phyloP scores from a whole-genome alignment of 208 protist genomes.

The Leishmania mexicana region DNA sequence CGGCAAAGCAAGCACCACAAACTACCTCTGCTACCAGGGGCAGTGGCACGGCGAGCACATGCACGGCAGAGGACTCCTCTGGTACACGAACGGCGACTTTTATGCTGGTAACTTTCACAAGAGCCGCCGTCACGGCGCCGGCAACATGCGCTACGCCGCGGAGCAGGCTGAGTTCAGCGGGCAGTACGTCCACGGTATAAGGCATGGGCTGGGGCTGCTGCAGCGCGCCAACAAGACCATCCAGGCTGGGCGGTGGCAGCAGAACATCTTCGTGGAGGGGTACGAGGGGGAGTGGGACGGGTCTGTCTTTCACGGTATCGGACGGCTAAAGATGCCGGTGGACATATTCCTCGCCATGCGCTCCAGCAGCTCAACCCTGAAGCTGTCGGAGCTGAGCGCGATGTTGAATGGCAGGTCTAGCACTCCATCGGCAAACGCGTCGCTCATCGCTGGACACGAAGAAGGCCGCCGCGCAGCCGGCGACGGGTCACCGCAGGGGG shows the following conservation, averaged over 20 bases:
- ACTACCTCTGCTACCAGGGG: conserved; percentile 80
- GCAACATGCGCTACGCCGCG: conserved; percentile 75
- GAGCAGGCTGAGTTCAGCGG: conserved; percentile 81
- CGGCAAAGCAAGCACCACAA: neutral
- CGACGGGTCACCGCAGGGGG: neutral
- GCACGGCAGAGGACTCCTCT: conserved; percentile 80
- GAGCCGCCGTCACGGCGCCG: conserved; percentile 64
- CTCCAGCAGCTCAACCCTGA: conserved; percentile 25
- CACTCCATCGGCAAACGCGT: neutral
- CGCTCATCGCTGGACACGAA: neutral
- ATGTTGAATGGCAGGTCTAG: neutral
- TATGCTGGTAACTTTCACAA: conserved; percentile 71
- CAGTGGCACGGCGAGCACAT: conserved; percentile 86
- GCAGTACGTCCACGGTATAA: conserved; percentile 56
- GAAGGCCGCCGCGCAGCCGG: neutral
- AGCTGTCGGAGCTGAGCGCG: conserved; percentile 21
- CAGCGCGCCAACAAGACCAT: conserved; percentile 62
- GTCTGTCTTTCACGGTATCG: conserved; percentile 66
- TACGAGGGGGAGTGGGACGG: conserved; percentile 92
- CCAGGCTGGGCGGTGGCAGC: conserved; percentile 59
- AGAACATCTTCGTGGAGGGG: conserved; percentile 72
- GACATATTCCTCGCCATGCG: conserved; percentile 44
- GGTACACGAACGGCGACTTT: conserved; percentile 85
- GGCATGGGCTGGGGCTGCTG: conserved; percentile 71
- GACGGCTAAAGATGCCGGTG: conserved; percentile 48